phyloP scores from a whole-genome alignment of 495 filamentous ascomycete genomes.

The Aspergillus cavernicola region DNA sequence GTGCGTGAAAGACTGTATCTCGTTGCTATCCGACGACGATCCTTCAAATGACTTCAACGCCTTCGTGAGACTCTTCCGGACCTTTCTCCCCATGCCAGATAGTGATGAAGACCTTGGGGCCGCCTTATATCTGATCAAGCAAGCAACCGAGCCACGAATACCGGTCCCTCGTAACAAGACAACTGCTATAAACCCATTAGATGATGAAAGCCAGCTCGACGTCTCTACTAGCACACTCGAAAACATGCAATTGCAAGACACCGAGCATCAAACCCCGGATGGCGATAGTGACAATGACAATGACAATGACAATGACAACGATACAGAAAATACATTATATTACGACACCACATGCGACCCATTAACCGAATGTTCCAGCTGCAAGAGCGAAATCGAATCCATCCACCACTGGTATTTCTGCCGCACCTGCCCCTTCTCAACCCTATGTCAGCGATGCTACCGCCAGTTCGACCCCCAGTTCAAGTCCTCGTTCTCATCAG shows the following conservation, averaged over 20 bases:
- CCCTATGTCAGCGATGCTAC: too few relatives aligned
- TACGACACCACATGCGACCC: background rate
- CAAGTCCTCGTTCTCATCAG: too few relatives aligned
- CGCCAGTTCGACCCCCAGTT: too few relatives aligned
- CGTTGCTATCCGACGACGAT: slow-evolving; percentile 8
- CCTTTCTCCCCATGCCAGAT: slow-evolving; percentile 2
- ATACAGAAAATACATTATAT: too few relatives aligned
- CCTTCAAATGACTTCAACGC: slow-evolving; percentile 3
- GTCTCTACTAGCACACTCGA: too few relatives aligned
- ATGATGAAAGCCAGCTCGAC: too few relatives aligned
- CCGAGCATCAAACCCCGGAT: too few relatives aligned
- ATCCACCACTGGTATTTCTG: slow-evolving; percentile 7
- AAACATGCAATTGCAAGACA: too few relatives aligned
- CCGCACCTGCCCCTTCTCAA: slow-evolving; percentile 2
- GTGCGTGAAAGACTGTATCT: slow-evolving; percentile 3
- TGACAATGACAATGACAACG: too few relatives aligned
- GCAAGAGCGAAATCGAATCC: background rate
- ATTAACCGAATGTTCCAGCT: slow-evolving; percentile 8
- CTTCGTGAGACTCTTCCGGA: slow-evolving; percentile 3
- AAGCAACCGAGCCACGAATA: background rate
- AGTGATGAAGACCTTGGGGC: background rate
- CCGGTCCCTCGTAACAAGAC: too few relatives aligned
- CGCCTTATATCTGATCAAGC: background rate
- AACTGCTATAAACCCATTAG: too few relatives aligned
- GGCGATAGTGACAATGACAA: too few relatives aligned